Evolutionary conservation across 2,329 filamentous ascomycete genomes (phyloP).

Genomic region (Tolypocladium paradoxum): DNA sequence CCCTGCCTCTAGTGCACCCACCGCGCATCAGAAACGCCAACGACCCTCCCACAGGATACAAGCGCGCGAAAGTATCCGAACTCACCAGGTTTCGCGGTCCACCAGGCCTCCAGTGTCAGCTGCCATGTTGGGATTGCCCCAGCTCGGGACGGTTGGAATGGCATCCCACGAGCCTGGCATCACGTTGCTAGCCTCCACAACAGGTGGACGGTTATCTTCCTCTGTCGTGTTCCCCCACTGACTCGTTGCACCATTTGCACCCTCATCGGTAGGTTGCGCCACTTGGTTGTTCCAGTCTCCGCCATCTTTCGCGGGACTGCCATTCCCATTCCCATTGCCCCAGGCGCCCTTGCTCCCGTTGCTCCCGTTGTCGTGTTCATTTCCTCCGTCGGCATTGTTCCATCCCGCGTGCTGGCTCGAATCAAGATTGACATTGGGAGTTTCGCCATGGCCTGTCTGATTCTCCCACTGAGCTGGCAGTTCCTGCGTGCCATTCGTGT

Average conservation of each 20-base stretch:
- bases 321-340: neutral
- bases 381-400: slow-evolving; percentile 4
- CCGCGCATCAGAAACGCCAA: neutral
- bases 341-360: neutral
- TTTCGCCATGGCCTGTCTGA: neutral
- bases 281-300: neutral
- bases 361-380: slow-evolving; percentile 9
- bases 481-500: neutral
- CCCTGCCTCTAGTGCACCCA: neutral
- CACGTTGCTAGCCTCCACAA: slow-evolving; percentile 10
- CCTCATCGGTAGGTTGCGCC: neutral
- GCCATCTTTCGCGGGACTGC: neutral
- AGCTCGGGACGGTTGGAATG: slow-evolving; percentile 8
- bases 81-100: neutral
- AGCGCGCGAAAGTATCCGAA: too few relatives aligned
- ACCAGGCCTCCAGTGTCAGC: slow-evolving; percentile 13
- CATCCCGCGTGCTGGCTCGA: neutral
- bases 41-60: too few relatives aligned
- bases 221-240: neutral
- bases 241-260: neutral
- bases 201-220: neutral
- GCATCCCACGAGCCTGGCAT: slow-evolving; percentile 23
- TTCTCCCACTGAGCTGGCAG: neutral
- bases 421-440: neutral
- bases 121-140: slow-evolving; percentile 20